Evolutionary conservation across 371 early-diverging fungal genomes (phyloP), one percentile per base, ranked within the genome.

Genomic region (Mucor indicus): DNA sequence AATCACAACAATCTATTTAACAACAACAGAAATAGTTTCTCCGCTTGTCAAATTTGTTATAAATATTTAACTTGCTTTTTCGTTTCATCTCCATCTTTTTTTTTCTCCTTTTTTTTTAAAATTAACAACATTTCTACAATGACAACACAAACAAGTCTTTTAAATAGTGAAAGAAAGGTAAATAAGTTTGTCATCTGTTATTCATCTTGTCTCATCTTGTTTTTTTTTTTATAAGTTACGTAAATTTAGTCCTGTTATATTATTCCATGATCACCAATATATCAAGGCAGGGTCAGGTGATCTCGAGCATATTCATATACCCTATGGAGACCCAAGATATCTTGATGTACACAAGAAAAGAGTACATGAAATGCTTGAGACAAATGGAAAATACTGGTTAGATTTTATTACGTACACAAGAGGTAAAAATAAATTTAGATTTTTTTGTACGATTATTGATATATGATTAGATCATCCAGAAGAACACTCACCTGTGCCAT

Each of bases 221-320:
- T n/a, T n/a, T n/a, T n/a, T n/a, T n/a, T n/a, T n/a, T n/a, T n/a
- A n/a, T n/a, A n/a, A n/a, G n/a, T n/a, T n/a, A 46, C 67, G 67
- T 42, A 62, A 60, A 19, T 67, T 67, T 24, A 67, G 63, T 44
- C 67, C 67, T 50, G 56, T 67, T 46, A 60, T 67, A n/a, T 36
- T 67, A 23, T 67, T 62, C 27, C 67, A 67, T 61, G 67, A 67
- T 39, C 60, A 67, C 21, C 58, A 67, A 37, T 67, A 55, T 50
- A 54, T 63, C 37, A 53, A 63, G 20, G 50, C 55, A 15, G 57
- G 52, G 33, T 57, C 65, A 49, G 67, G 67, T 55, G 62, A 66
- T 25, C 50, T 53, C 16, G 40, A 60, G 23, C 67, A 67, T 36
- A 47, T 62, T 23, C 67, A 62, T 56, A 62, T 67, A 25, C 50